phyloP scores from a whole-genome alignment of 305 asterid genomes.

The Rubia balearica region DNA sequence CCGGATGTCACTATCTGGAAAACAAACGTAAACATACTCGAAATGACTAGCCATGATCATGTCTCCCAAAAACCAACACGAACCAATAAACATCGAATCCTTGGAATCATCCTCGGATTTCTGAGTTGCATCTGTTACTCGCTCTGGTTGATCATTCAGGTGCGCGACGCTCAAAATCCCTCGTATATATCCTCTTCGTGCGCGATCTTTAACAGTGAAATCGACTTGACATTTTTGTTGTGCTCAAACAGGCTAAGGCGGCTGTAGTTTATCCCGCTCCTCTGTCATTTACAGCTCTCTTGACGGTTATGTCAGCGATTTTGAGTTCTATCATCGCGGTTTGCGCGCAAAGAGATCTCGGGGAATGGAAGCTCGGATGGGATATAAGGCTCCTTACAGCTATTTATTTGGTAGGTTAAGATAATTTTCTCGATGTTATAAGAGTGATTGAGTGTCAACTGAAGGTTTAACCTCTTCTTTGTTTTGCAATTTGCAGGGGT shows the following conservation, averaged over 20 bases:
- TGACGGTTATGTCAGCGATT: conserved; percentile 40
- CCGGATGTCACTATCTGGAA: neutral
- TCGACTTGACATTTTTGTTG: neutral
- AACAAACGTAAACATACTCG: neutral
- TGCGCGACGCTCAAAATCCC: neutral
- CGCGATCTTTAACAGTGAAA: neutral
- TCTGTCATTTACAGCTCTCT: conserved; percentile 54
- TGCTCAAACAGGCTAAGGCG: conserved; percentile 3
- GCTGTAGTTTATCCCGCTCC: conserved; percentile 46
- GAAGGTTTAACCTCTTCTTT: too few species aligned
- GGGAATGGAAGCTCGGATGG: conserved; percentile 79
- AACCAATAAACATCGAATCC: conserved; percentile 4
- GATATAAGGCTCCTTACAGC: conserved; percentile 41
- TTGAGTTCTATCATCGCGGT: conserved; percentile 41
- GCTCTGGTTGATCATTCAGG: conserved; percentile 29
- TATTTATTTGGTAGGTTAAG: conserved; percentile 52
- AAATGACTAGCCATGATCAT: neutral
- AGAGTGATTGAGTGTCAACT: too few species aligned
- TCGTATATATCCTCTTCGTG: neutral
- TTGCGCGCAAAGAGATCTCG: conserved; percentile 43
- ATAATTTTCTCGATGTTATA: neutral
- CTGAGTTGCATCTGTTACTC: conserved; percentile 45
- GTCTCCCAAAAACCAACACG: neutral
- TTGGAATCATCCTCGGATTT: conserved; percentile 44
- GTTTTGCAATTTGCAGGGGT: conserved; percentile 36